phyloP scores from a whole-genome alignment of 2,329 filamentous ascomycete species.

The Coniosporium tulheliwenetii region DNA sequence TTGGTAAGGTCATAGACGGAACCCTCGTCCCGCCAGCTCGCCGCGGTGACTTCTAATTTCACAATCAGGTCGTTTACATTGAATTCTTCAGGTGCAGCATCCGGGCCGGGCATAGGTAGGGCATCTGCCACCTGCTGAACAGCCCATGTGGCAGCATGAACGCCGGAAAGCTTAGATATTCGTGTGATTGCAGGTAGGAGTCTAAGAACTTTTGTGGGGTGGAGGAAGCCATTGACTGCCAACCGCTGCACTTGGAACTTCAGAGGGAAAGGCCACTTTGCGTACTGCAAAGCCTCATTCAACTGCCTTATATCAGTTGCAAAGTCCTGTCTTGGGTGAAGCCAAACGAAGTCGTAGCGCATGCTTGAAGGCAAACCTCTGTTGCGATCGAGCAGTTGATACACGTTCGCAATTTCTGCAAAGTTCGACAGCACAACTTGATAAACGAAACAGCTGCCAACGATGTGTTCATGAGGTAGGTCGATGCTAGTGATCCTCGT shows the following conservation, averaged over 20 bases:
- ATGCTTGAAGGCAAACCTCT: conserved; percentile 16
- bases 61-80: conserved; percentile 24
- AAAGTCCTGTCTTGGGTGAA: conserved; percentile 1
- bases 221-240: conserved; percentile 45
- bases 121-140: conserved; percentile 36
- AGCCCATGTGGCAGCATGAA: conserved; percentile 22
- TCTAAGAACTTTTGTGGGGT: conserved; percentile 34
- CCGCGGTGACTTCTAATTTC: conserved; percentile 25
- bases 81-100: conserved; percentile 28
- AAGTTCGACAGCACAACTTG: conserved; percentile 15
- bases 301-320: conserved; percentile 15
- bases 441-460: conserved; percentile 36
- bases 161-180: conserved; percentile 12
- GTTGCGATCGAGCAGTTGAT: conserved; percentile 8
- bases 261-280: conserved; percentile 32
- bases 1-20: conserved; percentile 16
- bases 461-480: conserved; percentile 19
- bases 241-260: conserved; percentile 49
- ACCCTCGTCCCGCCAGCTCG: conserved; percentile 13
- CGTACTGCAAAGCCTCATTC: conserved; percentile 16
- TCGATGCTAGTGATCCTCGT: conserved; percentile 20
- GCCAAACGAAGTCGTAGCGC: conserved; percentile 1
- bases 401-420: conserved; percentile 10
- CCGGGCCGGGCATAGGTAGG: conserved; percentile 40
- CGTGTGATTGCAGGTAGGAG: conserved; percentile 30